Base-by-base conservation (phyloP, 257 asterid species). In the Nicotiana noctiflora region DNA sequence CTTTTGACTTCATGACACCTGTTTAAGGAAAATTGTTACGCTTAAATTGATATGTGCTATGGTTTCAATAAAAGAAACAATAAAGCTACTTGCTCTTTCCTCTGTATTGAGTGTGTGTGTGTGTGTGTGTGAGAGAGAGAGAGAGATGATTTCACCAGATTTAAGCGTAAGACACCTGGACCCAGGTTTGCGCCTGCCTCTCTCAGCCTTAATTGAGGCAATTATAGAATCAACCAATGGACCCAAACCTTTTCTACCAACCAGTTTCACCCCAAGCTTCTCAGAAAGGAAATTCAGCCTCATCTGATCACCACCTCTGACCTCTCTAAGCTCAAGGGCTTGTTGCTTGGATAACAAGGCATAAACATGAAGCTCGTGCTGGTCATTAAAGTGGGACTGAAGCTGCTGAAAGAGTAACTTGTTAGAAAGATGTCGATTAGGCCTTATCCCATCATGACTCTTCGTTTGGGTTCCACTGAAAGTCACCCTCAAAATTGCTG, bases 171-270 rank as follows among this genome's bases (percentile, higher is more conserved):
- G 86, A 78, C 86, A 85, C 80, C 83, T 84, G 85, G 83, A 64
- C 76, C 87, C 70, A 62, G 84, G 92, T 67, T 91, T 88, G 63
- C 89, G 92, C 76, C 75, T 86, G 84, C 89, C 93, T 86, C 94
- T 90, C 85, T 89, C 93, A 81, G 94, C 91, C 89, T 91, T 91
- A 76, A 96, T 85, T 64, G 98, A 91, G 81, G 97, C 91, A 81
- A 96, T 93, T 70, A 96, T 81, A 74, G 99, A 85, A 90, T 96
- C 99, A 63, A 93, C 96, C 80, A 91, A 82, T 76, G 94, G 92
- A 77, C 98, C 98, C 91, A 94, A 79, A 80, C 99, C 98, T 85
- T 96, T 96, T 84, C 99, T 91, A 75, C 98, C 98, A 34, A 94
- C 76, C 84, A 96, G 90, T 88, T 90, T 96, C 86, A 90, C 93